These are phyloP conservation scores for Claviceps maximensis DNA, from an alignment of 2,329 filamentous ascomycete species.

Conservation along the genomic window DNA sequence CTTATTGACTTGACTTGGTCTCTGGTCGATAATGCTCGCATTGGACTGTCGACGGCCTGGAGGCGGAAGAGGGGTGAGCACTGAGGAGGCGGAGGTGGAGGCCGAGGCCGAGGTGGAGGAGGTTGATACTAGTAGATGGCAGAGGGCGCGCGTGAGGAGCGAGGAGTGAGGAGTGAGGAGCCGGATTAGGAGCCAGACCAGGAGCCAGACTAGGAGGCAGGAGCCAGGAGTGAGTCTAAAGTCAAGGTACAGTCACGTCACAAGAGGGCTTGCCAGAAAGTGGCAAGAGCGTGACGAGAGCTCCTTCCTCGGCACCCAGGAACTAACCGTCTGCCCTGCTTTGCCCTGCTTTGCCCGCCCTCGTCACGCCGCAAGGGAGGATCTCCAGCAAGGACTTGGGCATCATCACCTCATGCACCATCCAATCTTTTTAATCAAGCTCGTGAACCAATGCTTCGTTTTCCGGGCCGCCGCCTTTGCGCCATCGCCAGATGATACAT, in stretches of 20 bases:
- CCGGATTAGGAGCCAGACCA: background rate
- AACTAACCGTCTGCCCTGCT: background rate
- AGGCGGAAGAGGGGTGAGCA: background rate
- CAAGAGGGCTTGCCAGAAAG: background rate
- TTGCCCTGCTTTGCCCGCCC: background rate
- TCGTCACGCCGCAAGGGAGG: background rate
- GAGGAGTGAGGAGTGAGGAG: background rate
- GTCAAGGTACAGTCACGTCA: background rate
- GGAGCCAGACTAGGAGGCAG: background rate
- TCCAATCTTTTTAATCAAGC: background rate
- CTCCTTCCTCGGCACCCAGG: background rate
- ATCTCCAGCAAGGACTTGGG: background rate
- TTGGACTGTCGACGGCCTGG: background rate
- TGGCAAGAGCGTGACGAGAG: slow-evolving; percentile 1
- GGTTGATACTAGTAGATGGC: background rate
- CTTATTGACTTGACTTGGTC: background rate
- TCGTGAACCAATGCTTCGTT: background rate
- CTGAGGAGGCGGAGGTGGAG: background rate
- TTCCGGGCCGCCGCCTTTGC: background rate
- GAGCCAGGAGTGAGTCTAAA: background rate
- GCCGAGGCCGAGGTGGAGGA: background rate
- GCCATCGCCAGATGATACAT: background rate
- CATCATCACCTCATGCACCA: background rate
- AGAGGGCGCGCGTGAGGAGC: background rate
- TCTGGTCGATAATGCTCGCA: background rate